phyloP scores from a whole-genome alignment of 805 yeast genomes.

The Starmerella asiatica region DNA sequence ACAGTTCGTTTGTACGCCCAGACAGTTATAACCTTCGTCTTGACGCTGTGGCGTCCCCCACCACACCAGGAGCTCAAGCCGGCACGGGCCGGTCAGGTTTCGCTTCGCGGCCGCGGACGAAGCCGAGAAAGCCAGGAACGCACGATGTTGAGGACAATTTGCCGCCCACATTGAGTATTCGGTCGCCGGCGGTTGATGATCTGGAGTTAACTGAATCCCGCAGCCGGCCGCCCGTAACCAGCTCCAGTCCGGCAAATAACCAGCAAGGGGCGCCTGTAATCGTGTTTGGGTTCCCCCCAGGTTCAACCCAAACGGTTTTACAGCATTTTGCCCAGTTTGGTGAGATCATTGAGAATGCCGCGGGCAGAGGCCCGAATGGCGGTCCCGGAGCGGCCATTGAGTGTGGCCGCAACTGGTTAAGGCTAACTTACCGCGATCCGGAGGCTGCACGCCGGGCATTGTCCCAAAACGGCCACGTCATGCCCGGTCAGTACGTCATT shows the following conservation, averaged over 20 bases:
- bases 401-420: conserved; percentile 85
- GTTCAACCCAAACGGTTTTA: conserved; percentile 50
- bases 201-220: not conserved
- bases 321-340: conserved; percentile 72
- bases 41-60: not conserved
- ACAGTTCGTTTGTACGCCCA: conserved; percentile 20
- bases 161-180: conserved; percentile 17
- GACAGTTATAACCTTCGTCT: conserved; percentile 4
- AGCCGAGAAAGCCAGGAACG: conserved; percentile 4
- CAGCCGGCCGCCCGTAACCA: conserved; percentile 1
- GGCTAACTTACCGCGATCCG: conserved; percentile 65
- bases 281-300: conserved; percentile 81
- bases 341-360: conserved; percentile 57
- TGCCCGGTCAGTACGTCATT: conserved; percentile 46
- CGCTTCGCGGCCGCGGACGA: conserved; percentile 11
- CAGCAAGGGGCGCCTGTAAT: conserved; percentile 40
- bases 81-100: conserved; percentile 8
- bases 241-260: not conserved
- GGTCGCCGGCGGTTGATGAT: conserved; percentile 3
- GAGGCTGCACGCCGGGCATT: conserved; percentile 70
- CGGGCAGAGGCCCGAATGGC: conserved; percentile 23
- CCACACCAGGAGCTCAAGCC: not conserved
- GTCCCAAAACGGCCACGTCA: conserved; percentile 63
- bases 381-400: conserved; percentile 42
- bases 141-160: conserved; percentile 11